These are phyloP conservation scores for Exophiala oligosperma DNA, from an alignment of 2,329 filamentous ascomycete species.

Conservation along the genomic window DNA sequence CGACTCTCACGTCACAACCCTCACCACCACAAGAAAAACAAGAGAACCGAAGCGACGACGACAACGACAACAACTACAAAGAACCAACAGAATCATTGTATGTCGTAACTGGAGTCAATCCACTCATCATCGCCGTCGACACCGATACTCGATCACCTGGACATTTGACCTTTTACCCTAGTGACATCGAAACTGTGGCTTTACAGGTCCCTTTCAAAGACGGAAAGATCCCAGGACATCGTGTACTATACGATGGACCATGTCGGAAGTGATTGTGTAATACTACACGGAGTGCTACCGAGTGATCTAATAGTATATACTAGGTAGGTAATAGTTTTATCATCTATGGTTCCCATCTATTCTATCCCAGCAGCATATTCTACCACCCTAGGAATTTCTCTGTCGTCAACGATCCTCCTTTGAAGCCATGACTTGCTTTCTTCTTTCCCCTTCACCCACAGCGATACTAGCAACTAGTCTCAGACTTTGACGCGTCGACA, in stretches of 20 bases:
- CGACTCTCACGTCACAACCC: background rate
- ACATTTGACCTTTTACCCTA: constrained; percentile 32
- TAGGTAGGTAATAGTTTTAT: too few species aligned
- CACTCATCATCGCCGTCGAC: constrained; percentile 31
- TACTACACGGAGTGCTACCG: too few species aligned
- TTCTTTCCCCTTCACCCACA: too few species aligned
- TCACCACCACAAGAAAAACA: background rate
- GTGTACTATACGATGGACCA: constrained; percentile 7
- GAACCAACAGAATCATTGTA: constrained; percentile 3
- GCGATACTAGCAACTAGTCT: too few species aligned
- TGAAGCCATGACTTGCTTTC: too few species aligned
- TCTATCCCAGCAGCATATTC: too few species aligned
- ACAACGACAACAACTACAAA: background rate
- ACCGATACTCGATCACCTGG: constrained; percentile 27
- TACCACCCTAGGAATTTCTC: too few species aligned
- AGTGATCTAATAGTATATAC: too few species aligned
- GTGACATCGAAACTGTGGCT: constrained; percentile 28
- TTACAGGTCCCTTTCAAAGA: constrained; percentile 32
- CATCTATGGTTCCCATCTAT: too few species aligned
- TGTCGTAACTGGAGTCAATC: constrained; percentile 11
- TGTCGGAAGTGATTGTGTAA: constrained; percentile 1
- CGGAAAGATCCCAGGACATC: constrained; percentile 16
- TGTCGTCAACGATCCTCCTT: too few species aligned
- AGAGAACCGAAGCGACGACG: background rate
- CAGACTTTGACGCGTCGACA: too few species aligned